Conservation (phyloP, 2,329 filamentous ascomycete species). For the Daldinia sp. region DNA sequence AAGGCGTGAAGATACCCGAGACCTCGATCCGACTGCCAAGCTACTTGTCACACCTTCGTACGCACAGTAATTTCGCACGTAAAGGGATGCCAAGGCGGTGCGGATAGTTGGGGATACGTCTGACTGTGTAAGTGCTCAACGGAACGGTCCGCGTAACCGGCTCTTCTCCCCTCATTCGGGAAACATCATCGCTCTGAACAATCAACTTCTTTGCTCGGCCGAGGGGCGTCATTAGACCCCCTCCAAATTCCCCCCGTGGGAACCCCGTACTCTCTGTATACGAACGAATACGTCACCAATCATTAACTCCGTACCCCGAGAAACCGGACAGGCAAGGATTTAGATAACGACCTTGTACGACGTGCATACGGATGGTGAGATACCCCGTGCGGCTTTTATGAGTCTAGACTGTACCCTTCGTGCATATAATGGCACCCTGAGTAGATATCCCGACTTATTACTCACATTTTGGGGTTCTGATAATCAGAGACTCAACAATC, state of each 20-base stretch:
- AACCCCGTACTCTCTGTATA: slow-evolving; percentile 18
- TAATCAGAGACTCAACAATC: slow-evolving; percentile 1
- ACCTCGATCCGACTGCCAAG: slow-evolving; percentile 34
- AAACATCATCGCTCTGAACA: neutral
- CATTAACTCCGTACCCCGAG: slow-evolving; percentile 35
- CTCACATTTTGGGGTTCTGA: slow-evolving; percentile 4
- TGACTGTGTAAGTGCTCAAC: slow-evolving; percentile 18
- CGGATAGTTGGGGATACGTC: slow-evolving; percentile 8
- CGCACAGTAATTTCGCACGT: slow-evolving; percentile 19
- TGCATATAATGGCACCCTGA: slow-evolving; percentile 20
- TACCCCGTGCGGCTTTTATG: slow-evolving; percentile 31
- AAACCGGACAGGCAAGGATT: slow-evolving; percentile 7
- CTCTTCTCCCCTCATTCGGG: neutral
- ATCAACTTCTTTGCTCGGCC: slow-evolving; percentile 7
- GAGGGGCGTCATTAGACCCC: neutral
- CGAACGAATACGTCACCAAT: slow-evolving; percentile 12
- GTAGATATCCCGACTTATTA: neutral
- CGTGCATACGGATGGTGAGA: slow-evolving; percentile 16
- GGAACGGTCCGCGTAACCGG: slow-evolving; percentile 25
- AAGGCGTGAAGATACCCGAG: slow-evolving; percentile 3
- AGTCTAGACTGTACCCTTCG: slow-evolving; percentile 23
- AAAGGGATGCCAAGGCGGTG: slow-evolving; percentile 26
- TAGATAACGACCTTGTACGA: slow-evolving; percentile 31
- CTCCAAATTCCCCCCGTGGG: slow-evolving; percentile 20
- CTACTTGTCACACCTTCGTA: slow-evolving; percentile 21